Evolutionary conservation across 1,284 basidiomycete genomes (phyloP).

Genomic region (Ceraceosorus bombacis): DNA sequence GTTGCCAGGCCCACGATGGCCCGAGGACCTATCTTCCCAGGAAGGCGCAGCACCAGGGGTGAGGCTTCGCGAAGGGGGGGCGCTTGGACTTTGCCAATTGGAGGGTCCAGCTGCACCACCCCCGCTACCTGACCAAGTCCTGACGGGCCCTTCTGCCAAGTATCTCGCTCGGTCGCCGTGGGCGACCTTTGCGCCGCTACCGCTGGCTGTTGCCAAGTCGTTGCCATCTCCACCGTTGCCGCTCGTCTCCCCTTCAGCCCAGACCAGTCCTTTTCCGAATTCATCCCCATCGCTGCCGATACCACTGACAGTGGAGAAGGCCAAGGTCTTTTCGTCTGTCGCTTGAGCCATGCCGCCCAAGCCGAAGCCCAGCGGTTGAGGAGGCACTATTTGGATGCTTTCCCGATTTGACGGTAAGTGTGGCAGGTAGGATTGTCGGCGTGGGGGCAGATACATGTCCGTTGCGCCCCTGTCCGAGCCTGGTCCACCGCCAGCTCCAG

Average conservation of each 20-base stretch:
- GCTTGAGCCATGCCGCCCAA: slow-evolving; percentile 28
- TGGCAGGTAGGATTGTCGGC: slow-evolving; percentile 34
- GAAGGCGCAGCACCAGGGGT: neutral
- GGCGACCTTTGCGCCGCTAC: neutral
- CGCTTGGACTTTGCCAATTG: neutral
- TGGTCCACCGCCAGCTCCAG: neutral
- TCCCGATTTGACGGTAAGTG: slow-evolving; percentile 36
- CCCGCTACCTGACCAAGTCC: neutral
- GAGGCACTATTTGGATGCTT: slow-evolving; percentile 35
- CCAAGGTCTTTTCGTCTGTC: slow-evolving; percentile 32
- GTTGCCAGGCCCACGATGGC: slow-evolving; percentile 5
- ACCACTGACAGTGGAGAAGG: slow-evolving; percentile 29
- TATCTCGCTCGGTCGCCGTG: slow-evolving; percentile 3
- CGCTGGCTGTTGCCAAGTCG: neutral
- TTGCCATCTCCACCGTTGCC: slow-evolving; percentile 1
- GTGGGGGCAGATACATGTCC: slow-evolving; percentile 4
- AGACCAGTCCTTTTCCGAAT: slow-evolving; percentile 26
- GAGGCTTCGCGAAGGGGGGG: slow-evolving; percentile 4
- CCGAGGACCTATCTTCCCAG: neutral
- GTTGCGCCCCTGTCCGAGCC: neutral
- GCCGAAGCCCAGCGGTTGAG: slow-evolving; percentile 39
- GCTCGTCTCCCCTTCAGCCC: slow-evolving; percentile 6
- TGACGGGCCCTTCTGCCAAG: slow-evolving; percentile 8
- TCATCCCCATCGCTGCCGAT: slow-evolving; percentile 25
- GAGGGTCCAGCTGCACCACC: neutral